Percentiles rank a stretch among this genome's conserved stretches.
Conservation (phyloP, 2,329 filamentous ascomycete species). For the Aspergillus pseudoterreus region DNA sequence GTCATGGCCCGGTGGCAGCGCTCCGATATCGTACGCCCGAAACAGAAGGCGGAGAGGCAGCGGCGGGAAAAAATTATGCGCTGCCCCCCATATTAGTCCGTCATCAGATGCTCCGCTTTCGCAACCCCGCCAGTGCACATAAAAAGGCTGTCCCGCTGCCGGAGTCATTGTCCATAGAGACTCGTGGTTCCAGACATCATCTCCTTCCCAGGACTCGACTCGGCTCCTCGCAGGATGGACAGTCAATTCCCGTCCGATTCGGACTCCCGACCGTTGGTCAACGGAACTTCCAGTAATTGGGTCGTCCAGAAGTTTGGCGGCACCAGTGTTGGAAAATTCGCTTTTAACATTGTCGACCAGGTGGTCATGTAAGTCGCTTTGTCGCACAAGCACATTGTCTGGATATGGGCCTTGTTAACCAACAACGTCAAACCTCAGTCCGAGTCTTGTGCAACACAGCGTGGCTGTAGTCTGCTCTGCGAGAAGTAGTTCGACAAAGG, state of each 20-base stretch:
- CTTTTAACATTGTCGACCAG: conserved; percentile 67
- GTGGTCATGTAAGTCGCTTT: conserved; percentile 57
- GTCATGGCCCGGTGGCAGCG: not conserved
- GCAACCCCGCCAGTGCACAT: conserved; percentile 23
- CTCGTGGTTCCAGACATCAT: conserved; percentile 5
- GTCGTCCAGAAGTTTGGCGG: conserved; percentile 94
- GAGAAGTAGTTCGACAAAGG: conserved; percentile 88
- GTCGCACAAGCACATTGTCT: not conserved
- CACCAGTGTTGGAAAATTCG: conserved; percentile 93
- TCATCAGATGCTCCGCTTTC: conserved; percentile 25
- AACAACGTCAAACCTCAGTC: conserved; percentile 37
- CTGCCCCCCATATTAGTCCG: conserved; percentile 12
- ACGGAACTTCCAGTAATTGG: conserved; percentile 53
- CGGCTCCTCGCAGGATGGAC: conserved; percentile 14
- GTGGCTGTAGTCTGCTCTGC: conserved; percentile 95
- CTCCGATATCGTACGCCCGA: conserved; percentile 14
- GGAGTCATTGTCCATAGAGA: conserved; percentile 3
- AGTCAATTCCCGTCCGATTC: conserved; percentile 8
- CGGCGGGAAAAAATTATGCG: conserved; percentile 10
- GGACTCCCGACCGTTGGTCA: conserved; percentile 12
- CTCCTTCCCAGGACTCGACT: not conserved
- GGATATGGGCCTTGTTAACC: no score
- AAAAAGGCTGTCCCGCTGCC: conserved; percentile 18
- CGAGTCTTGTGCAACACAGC: conserved; percentile 63
- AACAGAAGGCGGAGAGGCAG: conserved; percentile 14